These are phyloP conservation scores for Poa annua DNA, from an alignment of 176 grass and related monocot species.

Conservation along the genomic window DNA sequence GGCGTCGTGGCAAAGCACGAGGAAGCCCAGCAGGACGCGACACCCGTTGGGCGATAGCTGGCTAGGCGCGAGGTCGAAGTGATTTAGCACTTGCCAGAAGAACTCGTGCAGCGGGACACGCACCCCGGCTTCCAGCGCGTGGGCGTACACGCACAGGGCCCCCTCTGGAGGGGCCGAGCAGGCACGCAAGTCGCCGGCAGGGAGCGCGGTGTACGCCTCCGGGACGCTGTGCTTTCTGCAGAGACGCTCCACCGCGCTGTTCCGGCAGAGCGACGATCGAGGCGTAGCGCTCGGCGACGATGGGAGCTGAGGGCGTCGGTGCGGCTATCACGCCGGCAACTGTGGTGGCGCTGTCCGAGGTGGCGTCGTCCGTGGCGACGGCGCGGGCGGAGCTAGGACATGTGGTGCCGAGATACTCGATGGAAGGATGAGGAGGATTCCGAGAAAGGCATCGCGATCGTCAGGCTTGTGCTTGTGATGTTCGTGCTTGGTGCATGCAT, in stretches of 20 bases:
- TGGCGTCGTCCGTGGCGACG: not conserved
- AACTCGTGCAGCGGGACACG: not conserved
- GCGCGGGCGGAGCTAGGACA: not conserved
- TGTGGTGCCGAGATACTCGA: not conserved
- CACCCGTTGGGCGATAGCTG: not conserved
- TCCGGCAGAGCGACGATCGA: not conserved
- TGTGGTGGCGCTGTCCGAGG: not conserved
- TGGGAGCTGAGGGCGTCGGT: not conserved
- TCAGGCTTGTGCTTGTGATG: not conserved
- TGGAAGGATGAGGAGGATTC: not conserved
- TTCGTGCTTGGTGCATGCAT: no score
- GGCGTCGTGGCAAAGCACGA: not conserved
- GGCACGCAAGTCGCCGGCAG: not conserved
- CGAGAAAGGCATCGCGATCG: not conserved
- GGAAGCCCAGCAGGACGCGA: not conserved
- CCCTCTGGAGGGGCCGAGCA: not conserved
- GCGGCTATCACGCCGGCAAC: not conserved
- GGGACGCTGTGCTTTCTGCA: not conserved
- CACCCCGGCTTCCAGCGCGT: not conserved
- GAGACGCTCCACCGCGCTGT: not conserved
- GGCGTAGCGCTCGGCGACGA: not conserved
- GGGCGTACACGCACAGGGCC: not conserved
- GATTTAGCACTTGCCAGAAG: not conserved
- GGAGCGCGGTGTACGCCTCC: not conserved
- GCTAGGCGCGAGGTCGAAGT: not conserved